These are phyloP conservation scores for Podila minutissima DNA, from an alignment of 192 early-diverging fungal genomes.

Conservation along the genomic window DNA sequence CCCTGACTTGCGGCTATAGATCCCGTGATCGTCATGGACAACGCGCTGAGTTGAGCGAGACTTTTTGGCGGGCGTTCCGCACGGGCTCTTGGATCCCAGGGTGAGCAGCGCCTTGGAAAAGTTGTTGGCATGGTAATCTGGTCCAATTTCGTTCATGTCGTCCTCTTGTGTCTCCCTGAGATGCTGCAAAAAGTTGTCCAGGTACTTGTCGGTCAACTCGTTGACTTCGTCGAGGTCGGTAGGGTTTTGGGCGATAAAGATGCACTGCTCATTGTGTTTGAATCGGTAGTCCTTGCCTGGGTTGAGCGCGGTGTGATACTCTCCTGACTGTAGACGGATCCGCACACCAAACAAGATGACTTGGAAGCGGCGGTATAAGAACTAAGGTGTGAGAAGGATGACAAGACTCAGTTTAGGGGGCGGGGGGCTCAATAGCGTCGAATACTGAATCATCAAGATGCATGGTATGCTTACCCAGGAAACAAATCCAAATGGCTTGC, in stretches of 20 bases:
- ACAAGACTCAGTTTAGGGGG: neutral
- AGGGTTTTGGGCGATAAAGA: conserved; percentile 68
- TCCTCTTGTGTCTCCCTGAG: conserved; percentile 23
- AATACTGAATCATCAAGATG: neutral
- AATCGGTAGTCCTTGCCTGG: conserved; percentile 67
- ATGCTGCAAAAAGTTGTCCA: conserved; percentile 35
- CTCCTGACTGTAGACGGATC: conserved; percentile 39
- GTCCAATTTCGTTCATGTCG: conserved; percentile 16
- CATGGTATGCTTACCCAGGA: conserved; percentile 52
- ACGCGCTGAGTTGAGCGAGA: conserved; percentile 4
- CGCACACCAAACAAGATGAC: conserved; percentile 58
- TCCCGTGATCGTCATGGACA: neutral
- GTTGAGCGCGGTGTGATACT: conserved; percentile 65
- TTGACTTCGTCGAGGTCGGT: conserved; percentile 59
- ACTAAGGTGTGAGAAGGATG: conserved; percentile 20
- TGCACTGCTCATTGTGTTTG: conserved; percentile 58
- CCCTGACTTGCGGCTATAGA: conserved; percentile 19
- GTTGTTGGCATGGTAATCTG: conserved; percentile 42
- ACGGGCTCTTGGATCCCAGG: conserved; percentile 1
- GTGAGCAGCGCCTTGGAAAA: conserved; percentile 35
- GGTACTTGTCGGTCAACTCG: conserved; percentile 26
- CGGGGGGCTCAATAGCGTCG: neutral
- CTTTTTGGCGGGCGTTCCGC: conserved; percentile 10
- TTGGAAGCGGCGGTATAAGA: conserved; percentile 59
- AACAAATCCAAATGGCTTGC: conserved; percentile 64